Evolutionary conservation across 805 yeast species (phyloP), one percentile per base, ranked within the genome.

Genomic region (Wickerhamomyces tratensis): DNA sequence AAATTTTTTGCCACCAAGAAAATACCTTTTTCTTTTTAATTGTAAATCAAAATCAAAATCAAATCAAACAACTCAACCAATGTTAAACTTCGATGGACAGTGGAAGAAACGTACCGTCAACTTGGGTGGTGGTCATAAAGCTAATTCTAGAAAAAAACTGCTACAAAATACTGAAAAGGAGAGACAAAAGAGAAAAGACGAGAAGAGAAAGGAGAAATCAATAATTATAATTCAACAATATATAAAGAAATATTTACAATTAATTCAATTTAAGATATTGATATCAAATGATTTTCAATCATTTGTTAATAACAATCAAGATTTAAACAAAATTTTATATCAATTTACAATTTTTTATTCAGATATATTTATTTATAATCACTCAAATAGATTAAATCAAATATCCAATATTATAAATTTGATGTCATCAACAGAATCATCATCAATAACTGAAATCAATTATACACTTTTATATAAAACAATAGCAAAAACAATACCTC

Each of bases 161-260:
- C 61, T 91, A n/a, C 75, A 73, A 44, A 77, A 74, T 48, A 79
- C 95, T 5, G 76, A 76, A 49, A 63, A 64, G 35, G 87, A 85
- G 46, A 68, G 97, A 35, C 71, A 68, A 44, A 72, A 71, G 45
- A 71, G 97, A 44, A 88, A 84, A 44, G 57, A 64, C 31, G 71
- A 64, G 13, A 68, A 85, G 25, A 52, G 57, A 12, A 72, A 69
- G 39, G 74, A 70, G 35, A 64, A 59, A 34, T 74, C 86, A 1
- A 78, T 77, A 1, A 43, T 49, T 1, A 41, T 58, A 7, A 57
- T 89, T 34, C 91, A 83, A 53, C 52, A 65, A 4, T 55, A 64
- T 11, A 64, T 77, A 9, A 61, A 79, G 25, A 56, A 69, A 15
- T 63, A 63, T 42, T 40, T 71, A 6, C 67, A 64, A 8, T 54